Base-by-base conservation (phyloP, 176 grass and related monocot species). In the Zoysia japonica region DNA sequence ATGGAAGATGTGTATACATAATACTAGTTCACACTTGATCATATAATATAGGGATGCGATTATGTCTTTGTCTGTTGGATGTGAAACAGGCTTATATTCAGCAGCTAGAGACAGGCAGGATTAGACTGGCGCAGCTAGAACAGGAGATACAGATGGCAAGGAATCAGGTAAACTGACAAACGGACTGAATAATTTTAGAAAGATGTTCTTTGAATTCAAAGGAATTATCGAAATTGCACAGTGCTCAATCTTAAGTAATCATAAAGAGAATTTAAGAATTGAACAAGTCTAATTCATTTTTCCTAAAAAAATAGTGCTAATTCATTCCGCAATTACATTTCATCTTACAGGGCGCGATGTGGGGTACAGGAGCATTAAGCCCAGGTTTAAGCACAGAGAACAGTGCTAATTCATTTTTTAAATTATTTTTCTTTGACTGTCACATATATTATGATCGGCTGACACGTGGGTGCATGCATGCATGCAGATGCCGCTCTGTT, bases 41-140 rank as follows among this genome's bases (percentile, higher is more conserved):
- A 2, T 6, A 36, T 28, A 13, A 40, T 78, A 3, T 40, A 28
- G 28, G 28, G 28, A 28, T 28, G 28, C 28, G 28, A 28, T 28
- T 28, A 28, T 28, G 28, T 28, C 28, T 16, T 13, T 42, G 39
- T 67, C 55, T 53, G 43, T 51, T 63, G 76, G 48, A 19, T 67
- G 12, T 83, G 20, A 13, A n/a, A 44, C 57, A 92, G 90, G 90
- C 79, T 64, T 92, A 92, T n/a, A 83, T 92, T 62, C 90, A 92
- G 68, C 90, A 92, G 54, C 86, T 92, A 55, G 90, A 92, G 79
- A 72, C 90, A 41, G 87, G 90, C 62, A 92, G 86, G 70, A 68
- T 92, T 38, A 88, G 76, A 69, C 65, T 92, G 52, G 67, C 47
- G 37, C 90, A 92, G 19, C 48, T 92, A 5, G 90, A 91, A 39